Conservation (phyloP, 2,329 filamentous ascomycete species). For the Colletotrichum eleusines region DNA sequence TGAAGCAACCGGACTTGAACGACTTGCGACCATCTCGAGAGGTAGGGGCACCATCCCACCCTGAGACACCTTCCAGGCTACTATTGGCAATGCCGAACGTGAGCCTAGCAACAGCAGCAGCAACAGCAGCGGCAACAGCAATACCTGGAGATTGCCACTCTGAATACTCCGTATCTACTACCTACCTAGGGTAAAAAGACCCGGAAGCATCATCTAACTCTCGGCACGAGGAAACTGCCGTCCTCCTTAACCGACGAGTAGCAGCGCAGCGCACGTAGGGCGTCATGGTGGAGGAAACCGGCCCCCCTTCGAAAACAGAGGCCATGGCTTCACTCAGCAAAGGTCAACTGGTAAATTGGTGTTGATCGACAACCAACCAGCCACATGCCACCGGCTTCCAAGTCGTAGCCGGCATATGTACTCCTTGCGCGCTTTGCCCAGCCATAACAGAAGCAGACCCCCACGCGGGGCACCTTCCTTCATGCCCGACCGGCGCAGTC, state of each 20-base stretch:
- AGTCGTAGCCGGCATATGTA: conserved; percentile 34
- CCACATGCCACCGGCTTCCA: conserved; percentile 21
- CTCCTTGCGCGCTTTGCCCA: conserved; percentile 27
- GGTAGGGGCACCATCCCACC: background rate
- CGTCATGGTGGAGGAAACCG: conserved; percentile 25
- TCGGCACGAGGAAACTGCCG: conserved; percentile 18
- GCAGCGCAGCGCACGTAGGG: conserved; percentile 5
- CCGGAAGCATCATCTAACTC: background rate
- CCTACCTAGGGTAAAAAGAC: background rate
- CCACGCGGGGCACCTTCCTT: conserved; percentile 39
- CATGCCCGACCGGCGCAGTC: conserved; percentile 28
- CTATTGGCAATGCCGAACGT: background rate
- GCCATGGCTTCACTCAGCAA: conserved; percentile 34
- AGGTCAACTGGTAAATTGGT: conserved; percentile 23
- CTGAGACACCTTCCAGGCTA: background rate
- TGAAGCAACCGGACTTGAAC: background rate
- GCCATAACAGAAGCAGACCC: conserved; percentile 31
- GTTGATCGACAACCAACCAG: conserved; percentile 29
- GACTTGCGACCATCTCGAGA: background rate
- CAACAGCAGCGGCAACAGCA: background rate
- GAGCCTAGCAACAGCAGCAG: background rate
- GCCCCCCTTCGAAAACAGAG: conserved; percentile 7
- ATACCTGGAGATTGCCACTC: background rate
- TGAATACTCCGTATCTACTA: too few relatives aligned
- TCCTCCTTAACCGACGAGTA: conserved; percentile 9